These are phyloP conservation scores for Trichophyton equinum DNA, from an alignment of 2,329 filamentous ascomycete genomes.

Conservation along the genomic window DNA sequence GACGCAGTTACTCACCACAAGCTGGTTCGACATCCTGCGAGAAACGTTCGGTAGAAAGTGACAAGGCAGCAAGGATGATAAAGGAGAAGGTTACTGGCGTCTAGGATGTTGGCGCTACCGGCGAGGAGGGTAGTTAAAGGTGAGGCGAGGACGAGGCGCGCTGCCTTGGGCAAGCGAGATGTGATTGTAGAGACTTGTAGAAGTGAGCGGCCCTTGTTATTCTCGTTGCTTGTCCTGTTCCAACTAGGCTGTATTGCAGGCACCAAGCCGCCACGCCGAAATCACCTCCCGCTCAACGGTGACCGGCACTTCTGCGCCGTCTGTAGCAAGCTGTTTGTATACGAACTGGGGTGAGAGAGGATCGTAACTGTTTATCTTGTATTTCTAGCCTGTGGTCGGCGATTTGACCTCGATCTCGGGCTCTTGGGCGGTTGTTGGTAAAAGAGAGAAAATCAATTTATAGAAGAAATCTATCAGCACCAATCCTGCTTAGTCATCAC, in stretches of 20 bases:
- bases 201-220: not conserved
- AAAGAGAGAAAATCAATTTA: conserved; percentile 16
- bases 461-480: conserved; percentile 12
- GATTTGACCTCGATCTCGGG: conserved; percentile 3
- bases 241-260: not conserved
- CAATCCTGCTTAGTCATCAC: conserved; percentile 12
- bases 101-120: not conserved
- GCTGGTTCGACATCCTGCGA: conserved; percentile 34
- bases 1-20: conserved; percentile 33
- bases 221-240: not conserved
- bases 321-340: conserved; percentile 1
- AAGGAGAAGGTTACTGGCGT: conserved; percentile 1
- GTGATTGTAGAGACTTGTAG: not conserved
- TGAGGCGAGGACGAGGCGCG: not conserved
- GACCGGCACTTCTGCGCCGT: not conserved
- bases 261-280: not conserved
- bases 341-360: not conserved
- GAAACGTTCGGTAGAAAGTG: conserved; percentile 6
- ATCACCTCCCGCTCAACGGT: not conserved
- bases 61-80: not conserved
- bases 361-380: not conserved
- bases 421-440: conserved; percentile 10
- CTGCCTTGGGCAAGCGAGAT: not conserved
- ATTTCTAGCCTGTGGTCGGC: conserved; percentile 3
- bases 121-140: not conserved